Base-by-base conservation (phyloP, 148 eudicot species). In the Persicaria maculosa region DNA sequence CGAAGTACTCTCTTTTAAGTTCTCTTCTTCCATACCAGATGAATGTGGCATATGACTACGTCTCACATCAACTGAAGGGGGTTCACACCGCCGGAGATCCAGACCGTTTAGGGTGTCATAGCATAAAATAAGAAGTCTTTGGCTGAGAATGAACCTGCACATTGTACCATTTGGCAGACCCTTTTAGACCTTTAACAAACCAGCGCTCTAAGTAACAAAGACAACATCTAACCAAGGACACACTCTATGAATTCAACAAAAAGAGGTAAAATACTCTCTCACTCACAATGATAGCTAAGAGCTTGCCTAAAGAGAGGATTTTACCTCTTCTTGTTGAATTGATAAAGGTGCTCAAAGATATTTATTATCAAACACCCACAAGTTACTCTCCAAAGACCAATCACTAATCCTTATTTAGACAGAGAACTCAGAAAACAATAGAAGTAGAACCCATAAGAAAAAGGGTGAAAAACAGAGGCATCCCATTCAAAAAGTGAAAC, bases 11-110 rank as follows among this genome's bases (percentile, higher is more conserved):
- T 70, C 68, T 25, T 77, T 80, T 75, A 77, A 53, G 9, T 72
- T 20, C 71, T 70, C 52, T 50, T 81, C 79, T 52, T 68, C 67
- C 67, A 68, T 74, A 55, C 68, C 65, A 48, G 87, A 79, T 73
- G 83, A 72, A 72, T 22, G 71, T 52, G 77, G 54, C 52, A 67
- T 80, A 74, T 71, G 47, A 81, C 8, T 74, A 22, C 50, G 73
- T 47, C 72, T 68, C 67, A 72, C 74, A 64, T 76, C 73, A 59
- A 43, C 78, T 64, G 83, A 62, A 48, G 98, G 97, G 68, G 97
- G 93, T 44, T 9, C 80, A n/a, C 84, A 95, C 46, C 76, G 83
- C 77, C 57, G 95, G 98, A 77, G 98, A 88, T 77, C 89, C 93
- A 64, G 87, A 83, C 68, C 78, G 69, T 20, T 85, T 83, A 20